phyloP scores from a whole-genome alignment of 2,329 filamentous ascomycete genomes.

The Hypoxylon sp. region DNA sequence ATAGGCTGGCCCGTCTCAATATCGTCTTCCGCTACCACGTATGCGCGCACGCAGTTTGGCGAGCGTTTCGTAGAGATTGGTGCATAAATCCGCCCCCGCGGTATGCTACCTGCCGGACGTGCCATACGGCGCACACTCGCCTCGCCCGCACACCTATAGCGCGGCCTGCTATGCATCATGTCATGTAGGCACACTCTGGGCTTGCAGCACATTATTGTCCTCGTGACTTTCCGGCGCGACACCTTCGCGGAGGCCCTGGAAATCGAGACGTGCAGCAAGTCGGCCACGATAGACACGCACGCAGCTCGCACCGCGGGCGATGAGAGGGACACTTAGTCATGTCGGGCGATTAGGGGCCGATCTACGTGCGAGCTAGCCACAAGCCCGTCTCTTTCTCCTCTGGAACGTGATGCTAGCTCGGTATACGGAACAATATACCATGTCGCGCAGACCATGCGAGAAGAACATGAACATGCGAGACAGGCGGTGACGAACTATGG shows the following conservation, averaged over 20 bases:
- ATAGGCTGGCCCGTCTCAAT: neutral
- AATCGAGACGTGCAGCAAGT: neutral
- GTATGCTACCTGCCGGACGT: too few species aligned
- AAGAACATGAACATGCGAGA: neutral
- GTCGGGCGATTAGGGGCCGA: slow-evolving; percentile 36
- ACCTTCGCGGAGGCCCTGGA: neutral
- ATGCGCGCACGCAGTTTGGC: neutral
- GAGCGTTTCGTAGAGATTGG: slow-evolving; percentile 16
- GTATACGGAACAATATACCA: slow-evolving; percentile 5
- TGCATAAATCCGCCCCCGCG: slow-evolving; percentile 25
- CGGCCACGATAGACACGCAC: neutral
- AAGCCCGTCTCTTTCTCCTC: neutral
- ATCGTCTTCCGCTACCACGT: neutral
- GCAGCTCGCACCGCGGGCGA: neutral
- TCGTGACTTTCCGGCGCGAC: slow-evolving; percentile 32
- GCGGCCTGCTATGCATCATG: slow-evolving; percentile 21
- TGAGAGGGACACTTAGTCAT: slow-evolving; percentile 11
- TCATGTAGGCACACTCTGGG: slow-evolving; percentile 19
- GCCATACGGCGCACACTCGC: slow-evolving; percentile 9
- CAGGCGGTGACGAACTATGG: neutral
- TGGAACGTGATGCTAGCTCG: slow-evolving; percentile 31
- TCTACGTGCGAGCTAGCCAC: slow-evolving; percentile 16
- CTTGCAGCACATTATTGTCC: slow-evolving; percentile 28
- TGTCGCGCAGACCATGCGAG: neutral
- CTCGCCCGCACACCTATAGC: slow-evolving; percentile 25